Evolutionary conservation across 768 basidiomycete species (phyloP).

Genomic region (Lentinula aciculospora): DNA sequence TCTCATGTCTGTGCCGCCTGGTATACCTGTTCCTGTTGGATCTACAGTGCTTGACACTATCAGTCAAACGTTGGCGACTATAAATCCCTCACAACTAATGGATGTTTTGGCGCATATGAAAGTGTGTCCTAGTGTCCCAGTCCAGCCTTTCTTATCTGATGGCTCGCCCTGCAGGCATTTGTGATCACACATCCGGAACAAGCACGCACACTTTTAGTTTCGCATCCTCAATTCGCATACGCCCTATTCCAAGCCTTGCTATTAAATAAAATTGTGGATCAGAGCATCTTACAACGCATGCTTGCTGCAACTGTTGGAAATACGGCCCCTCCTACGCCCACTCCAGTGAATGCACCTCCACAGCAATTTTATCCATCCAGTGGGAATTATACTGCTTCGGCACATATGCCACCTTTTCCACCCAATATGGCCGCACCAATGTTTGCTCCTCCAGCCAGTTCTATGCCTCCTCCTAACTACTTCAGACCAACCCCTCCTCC

Average conservation of each 20-base stretch:
- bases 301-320: conserved; percentile 21
- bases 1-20: conserved; percentile 66
- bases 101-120: conserved; percentile 98
- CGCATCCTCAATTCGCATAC: conserved; percentile 92
- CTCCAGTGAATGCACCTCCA: conserved; percentile 14
- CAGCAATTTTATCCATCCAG: conserved; percentile 23
- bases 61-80: conserved; percentile 76
- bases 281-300: conserved; percentile 74
- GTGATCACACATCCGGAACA: conserved; percentile 89
- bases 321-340: conserved; percentile 17
- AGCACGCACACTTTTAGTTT: conserved; percentile 69
- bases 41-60: conserved; percentile 75
- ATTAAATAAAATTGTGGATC: conserved; percentile 90
- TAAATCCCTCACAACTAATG: conserved; percentile 79
- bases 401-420: neutral
- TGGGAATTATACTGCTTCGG: neutral
- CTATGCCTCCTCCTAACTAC: neutral
- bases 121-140: conserved; percentile 40
- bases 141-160: conserved; percentile 14
- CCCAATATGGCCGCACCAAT: conserved; percentile 1
- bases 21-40: conserved; percentile 69
- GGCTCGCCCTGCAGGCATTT: conserved; percentile 59
- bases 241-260: conserved; percentile 94
- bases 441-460: neutral
- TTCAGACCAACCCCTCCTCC: conserved; percentile 5